Evolutionary conservation across 495 filamentous ascomycete genomes (phyloP).

Genomic region (Terfezia claveryi): DNA sequence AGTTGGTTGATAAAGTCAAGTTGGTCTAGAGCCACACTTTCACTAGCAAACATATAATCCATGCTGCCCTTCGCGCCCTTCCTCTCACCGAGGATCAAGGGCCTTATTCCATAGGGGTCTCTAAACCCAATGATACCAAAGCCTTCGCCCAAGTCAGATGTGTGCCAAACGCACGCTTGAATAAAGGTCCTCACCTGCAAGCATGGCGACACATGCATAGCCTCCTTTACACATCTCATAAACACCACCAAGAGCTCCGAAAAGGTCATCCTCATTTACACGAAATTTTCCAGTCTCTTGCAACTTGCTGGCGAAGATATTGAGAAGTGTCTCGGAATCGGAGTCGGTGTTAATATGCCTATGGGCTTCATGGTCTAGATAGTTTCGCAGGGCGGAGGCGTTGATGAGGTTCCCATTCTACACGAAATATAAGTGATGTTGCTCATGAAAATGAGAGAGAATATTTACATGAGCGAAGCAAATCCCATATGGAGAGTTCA

Average conservation of each 20-base stretch:
- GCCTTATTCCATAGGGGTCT: conserved; percentile 80
- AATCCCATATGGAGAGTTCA: conserved; percentile 73
- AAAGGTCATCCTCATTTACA: conserved; percentile 79
- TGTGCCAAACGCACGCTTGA: not conserved
- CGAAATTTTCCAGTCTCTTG: conserved; percentile 91
- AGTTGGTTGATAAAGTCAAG: conserved; percentile 61
- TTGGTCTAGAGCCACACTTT: conserved; percentile 53
- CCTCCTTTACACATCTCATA: conserved; percentile 63
- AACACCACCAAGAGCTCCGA: conserved; percentile 49
- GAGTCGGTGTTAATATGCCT: conserved; percentile 93
- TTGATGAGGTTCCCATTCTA: conserved; percentile 94
- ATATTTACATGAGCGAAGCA: conserved; percentile 27
- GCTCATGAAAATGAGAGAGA: not conserved
- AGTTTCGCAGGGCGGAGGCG: conserved; percentile 51
- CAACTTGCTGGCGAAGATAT: conserved; percentile 82
- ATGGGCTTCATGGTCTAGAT: conserved; percentile 72
- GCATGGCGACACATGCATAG: conserved; percentile 77
- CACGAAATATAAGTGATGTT: conserved; percentile 29
- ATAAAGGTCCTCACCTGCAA: conserved; percentile 40
- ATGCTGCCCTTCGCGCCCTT: conserved; percentile 39
- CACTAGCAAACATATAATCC: conserved; percentile 64
- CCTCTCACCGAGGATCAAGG: conserved; percentile 60
- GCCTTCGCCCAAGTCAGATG: conserved; percentile 20
- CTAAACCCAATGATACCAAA: conserved; percentile 76
- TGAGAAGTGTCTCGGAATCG: conserved; percentile 87